Evolutionary conservation across 2,329 filamentous ascomycete species (phyloP).

Genomic region (Atkinsonella hypoxylon): DNA sequence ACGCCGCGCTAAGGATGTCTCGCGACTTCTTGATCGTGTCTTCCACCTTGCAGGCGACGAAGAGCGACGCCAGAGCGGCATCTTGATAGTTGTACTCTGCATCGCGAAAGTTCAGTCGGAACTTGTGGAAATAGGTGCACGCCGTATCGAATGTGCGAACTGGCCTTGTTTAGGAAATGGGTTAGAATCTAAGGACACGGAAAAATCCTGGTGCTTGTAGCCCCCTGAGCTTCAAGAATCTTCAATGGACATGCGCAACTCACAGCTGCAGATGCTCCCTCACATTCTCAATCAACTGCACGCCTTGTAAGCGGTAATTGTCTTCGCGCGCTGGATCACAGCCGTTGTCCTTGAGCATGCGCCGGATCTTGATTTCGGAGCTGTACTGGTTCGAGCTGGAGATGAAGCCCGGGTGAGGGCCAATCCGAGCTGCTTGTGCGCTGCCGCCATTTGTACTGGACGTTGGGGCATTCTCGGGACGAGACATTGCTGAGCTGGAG

Average conservation of each 20-base stretch:
- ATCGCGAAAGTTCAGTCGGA: constrained; percentile 75
- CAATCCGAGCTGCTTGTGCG: constrained; percentile 11
- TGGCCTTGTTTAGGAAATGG: constrained; percentile 41
- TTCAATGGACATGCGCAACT: constrained; percentile 23
- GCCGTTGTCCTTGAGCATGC: constrained; percentile 55
- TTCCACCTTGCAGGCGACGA: constrained; percentile 93
- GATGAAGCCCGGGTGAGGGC: constrained; percentile 36
- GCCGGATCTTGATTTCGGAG: constrained; percentile 68
- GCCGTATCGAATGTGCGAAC: constrained; percentile 88
- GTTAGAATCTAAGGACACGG: no score
- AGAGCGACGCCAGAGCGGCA: constrained; percentile 75
- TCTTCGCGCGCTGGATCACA: constrained; percentile 72
- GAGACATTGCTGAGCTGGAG: constrained; percentile 9
- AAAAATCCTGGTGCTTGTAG: no score
- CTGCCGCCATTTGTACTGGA: constrained; percentile 8
- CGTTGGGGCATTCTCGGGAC: not conserved
- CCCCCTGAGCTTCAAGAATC: no score
- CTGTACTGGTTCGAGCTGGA: constrained; percentile 56
- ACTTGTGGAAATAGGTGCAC: constrained; percentile 86
- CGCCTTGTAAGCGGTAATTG: constrained; percentile 68
- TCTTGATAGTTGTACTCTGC: constrained; percentile 78
- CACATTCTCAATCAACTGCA: constrained; percentile 80
- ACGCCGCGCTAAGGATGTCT: constrained; percentile 82
- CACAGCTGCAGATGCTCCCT: constrained; percentile 69
- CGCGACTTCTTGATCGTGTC: constrained; percentile 95